A percentile compares a stretch with the other conserved stretches of the same genome.
These are phyloP conservation scores for Myriosclerotinia duriaeana DNA, from an alignment of 2,329 filamentous ascomycete genomes.

Conservation along the genomic window DNA sequence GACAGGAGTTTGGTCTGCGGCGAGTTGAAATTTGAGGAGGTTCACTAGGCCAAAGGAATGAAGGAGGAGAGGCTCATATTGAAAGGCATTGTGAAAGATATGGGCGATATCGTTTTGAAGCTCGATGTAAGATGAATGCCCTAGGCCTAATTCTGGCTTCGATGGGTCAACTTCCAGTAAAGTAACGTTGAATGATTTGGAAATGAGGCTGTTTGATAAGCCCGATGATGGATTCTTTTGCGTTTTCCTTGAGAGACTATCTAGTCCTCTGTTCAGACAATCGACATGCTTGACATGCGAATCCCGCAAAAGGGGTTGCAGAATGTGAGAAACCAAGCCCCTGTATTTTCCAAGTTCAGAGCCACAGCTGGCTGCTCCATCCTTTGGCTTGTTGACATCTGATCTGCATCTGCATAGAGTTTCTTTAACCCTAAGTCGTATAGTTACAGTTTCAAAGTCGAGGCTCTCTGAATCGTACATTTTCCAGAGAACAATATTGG, in stretches of 20 bases:
- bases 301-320: neutral
- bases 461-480: too few species aligned
- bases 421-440: too few species aligned
- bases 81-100: neutral
- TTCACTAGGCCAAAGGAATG: neutral
- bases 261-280: neutral
- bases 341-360: neutral
- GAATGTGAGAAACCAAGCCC: neutral
- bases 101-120: neutral
- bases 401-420: neutral
- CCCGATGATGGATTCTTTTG: neutral
- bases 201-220: neutral
- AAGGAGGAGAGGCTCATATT: neutral
- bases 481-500: too few species aligned
- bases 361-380: neutral
- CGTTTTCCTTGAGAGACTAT: neutral
- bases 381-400: neutral
- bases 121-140: neutral
- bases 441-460: too few species aligned
- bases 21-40: neutral
- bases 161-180: too few species aligned
- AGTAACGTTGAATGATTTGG: neutral
- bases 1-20: neutral
- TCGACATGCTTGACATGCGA: neutral
- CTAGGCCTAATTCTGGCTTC: neutral